Base-by-base conservation (phyloP, 2,329 filamentous ascomycete species). In the Hirsutella thompsonii region DNA sequence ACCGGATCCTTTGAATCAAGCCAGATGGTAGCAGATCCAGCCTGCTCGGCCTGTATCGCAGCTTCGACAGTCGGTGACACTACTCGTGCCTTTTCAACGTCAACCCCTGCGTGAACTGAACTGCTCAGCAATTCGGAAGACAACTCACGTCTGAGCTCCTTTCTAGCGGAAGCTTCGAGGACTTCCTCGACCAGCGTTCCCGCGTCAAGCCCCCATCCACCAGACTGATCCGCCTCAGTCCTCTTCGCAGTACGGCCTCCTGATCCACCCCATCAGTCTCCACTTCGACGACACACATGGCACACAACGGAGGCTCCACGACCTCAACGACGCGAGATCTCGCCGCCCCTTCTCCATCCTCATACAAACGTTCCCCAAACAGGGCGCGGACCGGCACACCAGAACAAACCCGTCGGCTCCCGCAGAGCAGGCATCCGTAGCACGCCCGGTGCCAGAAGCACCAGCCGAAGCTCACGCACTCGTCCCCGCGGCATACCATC, bases 401-500 rank as follows among this genome's bases (percentile, higher is more conserved):
- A 18, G 49, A 51, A 19, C 60, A 57, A 3, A 68, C 52, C 11
- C 56, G 47, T 44, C 56, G 60, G 42, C 55, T 64, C 16, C 71
- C 69, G 43, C 62, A 76, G 32, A 76, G 55, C 45, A 77, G 51
- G 51, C 72, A 77, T 14, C 72, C 71, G 52, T 74, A 77, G 52
- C 71, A 77, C 1, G 55, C 60, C 32, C 62, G 60, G 49, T 77
- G 73, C 74, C 72, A 77, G 51, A 77, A 77, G 49, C 70, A 75
- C 72, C 68, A 76, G 0, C 72, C 72, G n/a, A 76, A 60, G 47
- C 70, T 75, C 33, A 76, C 68, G 46, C 69, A 70, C 43, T 76
- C 72, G 20, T 72, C 66, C 0, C 62, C 69, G 20, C 72, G 67
- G 29, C 65, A 63, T 11, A 77, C 63, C 35, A 72, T 54, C 52